phyloP scores from a whole-genome alignment of 768 basidiomycete species.

The Chalciporus sphaerocephalus region DNA sequence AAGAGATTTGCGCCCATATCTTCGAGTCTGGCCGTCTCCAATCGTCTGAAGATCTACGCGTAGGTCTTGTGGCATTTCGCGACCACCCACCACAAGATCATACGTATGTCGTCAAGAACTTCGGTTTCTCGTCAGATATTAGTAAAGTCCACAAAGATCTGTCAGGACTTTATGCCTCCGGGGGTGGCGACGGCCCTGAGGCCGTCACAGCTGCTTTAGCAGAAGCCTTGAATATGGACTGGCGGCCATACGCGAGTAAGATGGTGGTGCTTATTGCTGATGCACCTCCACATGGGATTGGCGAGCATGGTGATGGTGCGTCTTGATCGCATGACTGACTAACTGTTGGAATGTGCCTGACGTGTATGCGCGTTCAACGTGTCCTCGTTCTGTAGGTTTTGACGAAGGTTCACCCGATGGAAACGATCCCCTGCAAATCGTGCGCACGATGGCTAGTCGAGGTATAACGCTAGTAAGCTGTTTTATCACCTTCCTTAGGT shows the following conservation, averaged over 20 bases:
- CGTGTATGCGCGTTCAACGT: slow-evolving; percentile 9
- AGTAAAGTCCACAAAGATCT: slow-evolving; percentile 80
- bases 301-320: slow-evolving; percentile 93
- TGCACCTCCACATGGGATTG: slow-evolving; percentile 96
- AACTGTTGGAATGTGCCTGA: not conserved
- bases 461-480: slow-evolving; percentile 83
- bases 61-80: slow-evolving; percentile 91
- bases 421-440: slow-evolving; percentile 82
- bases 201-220: slow-evolving; percentile 92
- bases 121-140: slow-evolving; percentile 93
- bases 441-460: slow-evolving; percentile 81
- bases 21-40: slow-evolving; percentile 92
- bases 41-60: slow-evolving; percentile 78
- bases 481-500: not conserved
- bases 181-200: slow-evolving; percentile 94
- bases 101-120: slow-evolving; percentile 89
- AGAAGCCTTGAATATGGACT: slow-evolving; percentile 85
- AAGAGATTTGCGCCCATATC: slow-evolving; percentile 91
- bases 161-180: slow-evolving; percentile 79
- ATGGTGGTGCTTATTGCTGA: slow-evolving; percentile 97
- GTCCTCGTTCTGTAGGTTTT: slow-evolving; percentile 55
- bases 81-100: slow-evolving; percentile 98
- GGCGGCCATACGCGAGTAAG: slow-evolving; percentile 84
- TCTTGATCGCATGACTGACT: slow-evolving; percentile 1
- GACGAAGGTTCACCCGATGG: slow-evolving; percentile 94